These are phyloP conservation scores for Chaetomium sp. DNA, from an alignment of 2,329 filamentous ascomycete genomes.

Conservation along the genomic window DNA sequence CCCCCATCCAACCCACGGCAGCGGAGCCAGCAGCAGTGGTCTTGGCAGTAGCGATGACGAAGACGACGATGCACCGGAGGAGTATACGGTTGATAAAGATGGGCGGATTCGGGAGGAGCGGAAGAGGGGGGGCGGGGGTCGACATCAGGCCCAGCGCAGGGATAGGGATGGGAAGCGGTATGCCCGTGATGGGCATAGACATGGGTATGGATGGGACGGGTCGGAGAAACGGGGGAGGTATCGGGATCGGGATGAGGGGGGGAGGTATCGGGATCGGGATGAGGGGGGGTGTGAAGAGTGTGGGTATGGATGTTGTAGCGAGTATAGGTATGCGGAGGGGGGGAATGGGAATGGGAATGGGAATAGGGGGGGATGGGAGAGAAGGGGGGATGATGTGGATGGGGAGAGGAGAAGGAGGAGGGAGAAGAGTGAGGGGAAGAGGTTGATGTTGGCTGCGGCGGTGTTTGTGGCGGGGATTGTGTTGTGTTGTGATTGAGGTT, in stretches of 20 bases:
- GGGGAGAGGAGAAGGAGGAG: neutral
- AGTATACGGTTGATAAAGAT: too few relatives aligned
- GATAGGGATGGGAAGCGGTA: too few relatives aligned
- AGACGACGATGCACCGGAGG: too few relatives aligned
- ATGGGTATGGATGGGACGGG: too few relatives aligned
- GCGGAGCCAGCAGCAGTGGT: too few relatives aligned
- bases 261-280: neutral
- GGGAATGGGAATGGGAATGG: neutral
- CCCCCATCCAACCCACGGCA: too few relatives aligned
- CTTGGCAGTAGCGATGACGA: too few relatives aligned
- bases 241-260: neutral
- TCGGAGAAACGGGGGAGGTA: too few relatives aligned
- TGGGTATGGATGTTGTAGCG: neutral
- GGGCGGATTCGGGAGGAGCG: too few relatives aligned
- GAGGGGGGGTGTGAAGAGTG: neutral
- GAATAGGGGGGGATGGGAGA: neutral
- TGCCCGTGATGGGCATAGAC: too few relatives aligned
- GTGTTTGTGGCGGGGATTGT: conserved; percentile 7
- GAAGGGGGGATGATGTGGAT: neutral
- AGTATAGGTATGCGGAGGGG: neutral
- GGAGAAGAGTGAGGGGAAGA: conserved; percentile 1
- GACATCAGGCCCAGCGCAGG: too few relatives aligned
- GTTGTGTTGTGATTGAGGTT: conserved; percentile 7
- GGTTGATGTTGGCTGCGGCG: conserved; percentile 7
- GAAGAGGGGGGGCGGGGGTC: too few relatives aligned